Conservation (phyloP, 139 green algal genomes). For the Chara braunii region DNA sequence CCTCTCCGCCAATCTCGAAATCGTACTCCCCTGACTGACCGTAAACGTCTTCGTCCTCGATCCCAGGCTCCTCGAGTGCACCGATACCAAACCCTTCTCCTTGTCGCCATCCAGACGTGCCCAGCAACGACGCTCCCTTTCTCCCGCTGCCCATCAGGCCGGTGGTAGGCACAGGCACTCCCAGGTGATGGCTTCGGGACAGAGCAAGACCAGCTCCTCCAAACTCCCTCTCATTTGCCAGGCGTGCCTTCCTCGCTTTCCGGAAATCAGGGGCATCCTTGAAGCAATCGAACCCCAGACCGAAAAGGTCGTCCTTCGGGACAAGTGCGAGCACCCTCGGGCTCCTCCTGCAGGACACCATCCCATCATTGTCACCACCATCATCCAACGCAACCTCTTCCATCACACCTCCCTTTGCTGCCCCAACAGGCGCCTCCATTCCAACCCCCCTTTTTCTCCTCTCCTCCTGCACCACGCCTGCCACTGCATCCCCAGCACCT, state of each 20-base stretch:
- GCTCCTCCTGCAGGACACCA: too few relatives aligned
- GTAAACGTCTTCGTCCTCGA: conserved; percentile 52
- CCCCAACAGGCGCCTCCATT: too few relatives aligned
- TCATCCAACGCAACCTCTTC: too few relatives aligned
- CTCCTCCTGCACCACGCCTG: too few relatives aligned
- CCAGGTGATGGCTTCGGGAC: too few relatives aligned
- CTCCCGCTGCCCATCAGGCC: not conserved
- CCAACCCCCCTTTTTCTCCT: too few relatives aligned
- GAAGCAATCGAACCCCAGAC: conserved; percentile 88
- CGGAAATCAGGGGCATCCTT: conserved; percentile 76
- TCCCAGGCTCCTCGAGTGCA: conserved; percentile 60
- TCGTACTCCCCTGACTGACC: not conserved
- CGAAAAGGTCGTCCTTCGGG: conserved; percentile 72
- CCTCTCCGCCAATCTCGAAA: not conserved
- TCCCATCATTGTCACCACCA: too few relatives aligned
- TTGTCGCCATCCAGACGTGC: not conserved
- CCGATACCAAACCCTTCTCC: conserved; percentile 79
- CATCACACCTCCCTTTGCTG: too few relatives aligned
- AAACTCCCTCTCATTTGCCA: too few relatives aligned
- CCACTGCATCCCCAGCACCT: too few relatives aligned
- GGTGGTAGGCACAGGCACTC: not conserved
- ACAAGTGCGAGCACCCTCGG: too few relatives aligned
- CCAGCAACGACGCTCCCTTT: not conserved
- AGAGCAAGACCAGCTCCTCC: too few relatives aligned
- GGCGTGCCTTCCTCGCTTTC: not conserved